phyloP scores from a whole-genome alignment of 208 protist species.

The Dictyostelium gargantuum region DNA sequence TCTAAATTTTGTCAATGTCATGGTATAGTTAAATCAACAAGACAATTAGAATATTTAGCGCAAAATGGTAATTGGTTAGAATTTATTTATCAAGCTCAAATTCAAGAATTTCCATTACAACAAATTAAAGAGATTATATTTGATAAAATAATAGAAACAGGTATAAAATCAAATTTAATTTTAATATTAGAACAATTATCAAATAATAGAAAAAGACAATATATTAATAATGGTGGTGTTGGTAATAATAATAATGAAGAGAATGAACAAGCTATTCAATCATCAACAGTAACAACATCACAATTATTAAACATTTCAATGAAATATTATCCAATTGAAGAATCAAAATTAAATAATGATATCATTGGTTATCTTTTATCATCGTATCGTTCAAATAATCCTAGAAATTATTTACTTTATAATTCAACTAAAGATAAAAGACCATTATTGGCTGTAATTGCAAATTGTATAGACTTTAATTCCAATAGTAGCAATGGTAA shows the following conservation, averaged over 20 bases:
- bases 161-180: not conserved
- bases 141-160: not conserved
- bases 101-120: conserved; percentile 2
- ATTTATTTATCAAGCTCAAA: conserved; percentile 31
- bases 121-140: conserved; percentile 10
- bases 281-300: not conserved
- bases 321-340: conserved; percentile 20
- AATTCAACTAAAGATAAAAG: conserved; percentile 6
- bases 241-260: not conserved
- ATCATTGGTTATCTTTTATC: conserved; percentile 35
- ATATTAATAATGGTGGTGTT: not conserved
- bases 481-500: not conserved
- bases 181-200: conserved; percentile 8
- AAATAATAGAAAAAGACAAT: conserved; percentile 22
- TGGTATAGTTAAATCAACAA: not conserved
- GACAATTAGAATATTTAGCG: conserved; percentile 14
- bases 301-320: not conserved
- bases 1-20: conserved; percentile 32
- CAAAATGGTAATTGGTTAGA: not conserved
- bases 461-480: not conserved
- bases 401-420: conserved; percentile 40
- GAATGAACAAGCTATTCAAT: not conserved
- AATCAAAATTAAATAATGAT: conserved; percentile 7
- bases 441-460: conserved; percentile 2
- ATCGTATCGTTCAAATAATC: not conserved